These are phyloP conservation scores for Dalechampia spathulata DNA, from an alignment of 441 rosid species.

Conservation along the genomic window DNA sequence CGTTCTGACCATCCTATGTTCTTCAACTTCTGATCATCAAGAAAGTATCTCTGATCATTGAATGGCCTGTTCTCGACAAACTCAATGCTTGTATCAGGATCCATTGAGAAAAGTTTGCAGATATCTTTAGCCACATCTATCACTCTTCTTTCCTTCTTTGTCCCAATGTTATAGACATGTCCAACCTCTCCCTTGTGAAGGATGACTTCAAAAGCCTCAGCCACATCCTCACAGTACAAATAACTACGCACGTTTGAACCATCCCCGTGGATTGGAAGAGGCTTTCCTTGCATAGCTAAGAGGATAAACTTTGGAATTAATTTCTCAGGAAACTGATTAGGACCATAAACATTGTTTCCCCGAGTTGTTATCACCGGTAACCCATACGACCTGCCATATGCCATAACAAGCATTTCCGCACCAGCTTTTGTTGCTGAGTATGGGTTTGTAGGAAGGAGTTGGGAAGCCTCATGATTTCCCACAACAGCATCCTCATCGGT, in stretches of 20 bases:
- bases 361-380: constrained; percentile 45
- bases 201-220: constrained; percentile 83
- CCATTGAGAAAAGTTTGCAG: constrained; percentile 53
- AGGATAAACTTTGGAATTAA: constrained; percentile 44
- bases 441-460: constrained; percentile 46
- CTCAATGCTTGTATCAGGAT: constrained; percentile 61
- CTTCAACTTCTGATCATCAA: constrained; percentile 79
- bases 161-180: constrained; percentile 78
- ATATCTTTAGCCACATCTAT: constrained; percentile 76
- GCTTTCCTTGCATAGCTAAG: constrained; percentile 42
- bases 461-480: constrained; percentile 46
- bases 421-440: constrained; percentile 50
- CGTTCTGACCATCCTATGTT: constrained; percentile 72
- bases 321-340: constrained; percentile 47
- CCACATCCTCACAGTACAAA: constrained; percentile 83
- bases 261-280: constrained; percentile 82
- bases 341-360: constrained; percentile 52
- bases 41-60: constrained; percentile 82
- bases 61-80: constrained; percentile 80
- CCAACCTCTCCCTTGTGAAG: constrained; percentile 89
- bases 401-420: constrained; percentile 53
- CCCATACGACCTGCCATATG: constrained; percentile 45
- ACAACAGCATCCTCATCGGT: constrained; percentile 46
- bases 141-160: constrained; percentile 80
- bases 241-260: constrained; percentile 81